Base-by-base conservation (phyloP, 768 basidiomycete species). In the Mycena vitilis region DNA sequence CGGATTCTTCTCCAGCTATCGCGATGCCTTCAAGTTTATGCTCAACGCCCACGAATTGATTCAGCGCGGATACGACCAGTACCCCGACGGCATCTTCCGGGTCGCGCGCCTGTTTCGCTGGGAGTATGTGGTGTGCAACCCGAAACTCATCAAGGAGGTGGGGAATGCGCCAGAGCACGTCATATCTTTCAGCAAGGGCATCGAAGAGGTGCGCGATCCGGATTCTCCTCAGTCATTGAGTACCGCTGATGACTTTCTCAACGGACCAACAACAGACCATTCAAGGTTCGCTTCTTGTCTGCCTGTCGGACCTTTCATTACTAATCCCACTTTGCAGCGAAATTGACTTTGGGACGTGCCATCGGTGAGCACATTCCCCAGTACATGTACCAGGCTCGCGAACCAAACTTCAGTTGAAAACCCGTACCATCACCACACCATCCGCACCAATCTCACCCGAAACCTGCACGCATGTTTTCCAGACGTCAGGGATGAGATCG, bases 81-180 rank as follows among this genome's bases (percentile, higher is more conserved):
- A 71, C 15, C 66, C 66, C 6, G 42, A 71, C 0, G 62, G 66
- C 8, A 59, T 67, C 20, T 71, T 71, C 30, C 66, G 63, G 16
- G 34, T 67, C 0, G 61, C 66, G 9, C 59, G 59, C 1, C n/a
- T 63, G 1, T 68, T 40, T 6, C 60, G 40, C 34, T 87, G 86
- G 87, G 61, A 72, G 0, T 80, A 85, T 48, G 66, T 88, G 18
- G 70, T 84, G 7, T 71, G 74, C 18, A 74, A 72, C 15, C 73
- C 72, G 0, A 71, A 77, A 55, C 74, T 78, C 16, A 71, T 85
- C 38, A 79, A 85, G 20, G 85, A 87, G 49, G 12, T 86, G 16
- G 75, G 77, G n/a, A 81, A 73, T 52, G 79, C 81, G 0, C 71
- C 81, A 0, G 83, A 86, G 22, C 74, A 82, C 40, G 70, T 75